These are phyloP conservation scores for Trichoderma guizhouense DNA, from an alignment of 2,329 filamentous ascomycete species.

Conservation along the genomic window DNA sequence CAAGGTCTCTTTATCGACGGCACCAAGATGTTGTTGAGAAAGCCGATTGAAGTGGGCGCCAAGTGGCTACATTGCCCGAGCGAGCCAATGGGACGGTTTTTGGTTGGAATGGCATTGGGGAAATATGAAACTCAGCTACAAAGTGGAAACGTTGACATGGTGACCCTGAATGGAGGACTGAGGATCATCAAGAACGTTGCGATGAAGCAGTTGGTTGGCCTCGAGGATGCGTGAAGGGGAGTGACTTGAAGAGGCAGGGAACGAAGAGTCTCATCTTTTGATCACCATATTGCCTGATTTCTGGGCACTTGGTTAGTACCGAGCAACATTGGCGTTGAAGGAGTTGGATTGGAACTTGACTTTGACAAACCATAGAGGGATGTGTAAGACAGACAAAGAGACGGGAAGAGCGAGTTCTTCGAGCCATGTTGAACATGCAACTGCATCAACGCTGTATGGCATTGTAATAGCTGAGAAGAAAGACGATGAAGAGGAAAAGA, in stretches of 20 bases:
- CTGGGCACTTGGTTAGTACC: background rate
- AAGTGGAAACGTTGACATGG: background rate
- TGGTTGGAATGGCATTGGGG: background rate
- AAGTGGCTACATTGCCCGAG: conserved; percentile 8
- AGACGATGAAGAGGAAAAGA: background rate
- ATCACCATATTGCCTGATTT: background rate
- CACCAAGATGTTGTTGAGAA: background rate
- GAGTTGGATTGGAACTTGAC: background rate
- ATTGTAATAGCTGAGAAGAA: background rate
- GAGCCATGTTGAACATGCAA: background rate
- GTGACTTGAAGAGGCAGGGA: background rate
- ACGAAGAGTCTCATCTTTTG: background rate
- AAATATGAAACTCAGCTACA: background rate
- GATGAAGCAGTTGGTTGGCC: background rate
- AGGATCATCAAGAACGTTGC: conserved; percentile 7
- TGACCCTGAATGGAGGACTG: background rate
- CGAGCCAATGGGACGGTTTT: conserved; percentile 1
- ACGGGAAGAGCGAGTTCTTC: rapidly evolving
- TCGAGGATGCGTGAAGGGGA: background rate
- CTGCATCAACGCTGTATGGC: background rate
- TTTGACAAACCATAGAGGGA: background rate
- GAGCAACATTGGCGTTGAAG: background rate
- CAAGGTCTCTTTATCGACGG: background rate
- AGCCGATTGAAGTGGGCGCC: background rate
- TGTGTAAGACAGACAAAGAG: background rate